phyloP scores from a whole-genome alignment of 768 basidiomycete species.

The Lanmaoa rubissima region DNA sequence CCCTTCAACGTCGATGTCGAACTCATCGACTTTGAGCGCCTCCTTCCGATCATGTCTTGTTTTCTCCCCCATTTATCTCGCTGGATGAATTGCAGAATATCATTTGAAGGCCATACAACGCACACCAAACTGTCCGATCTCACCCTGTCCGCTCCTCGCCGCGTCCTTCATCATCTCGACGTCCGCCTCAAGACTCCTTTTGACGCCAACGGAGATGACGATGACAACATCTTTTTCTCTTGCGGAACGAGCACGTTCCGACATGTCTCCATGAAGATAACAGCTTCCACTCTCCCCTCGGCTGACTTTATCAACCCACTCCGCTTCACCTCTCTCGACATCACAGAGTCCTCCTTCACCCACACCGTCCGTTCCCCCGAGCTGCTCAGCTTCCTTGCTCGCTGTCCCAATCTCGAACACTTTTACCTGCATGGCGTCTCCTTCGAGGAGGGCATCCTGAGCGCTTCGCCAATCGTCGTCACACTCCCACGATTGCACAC shows the following conservation, averaged over 20 bases:
- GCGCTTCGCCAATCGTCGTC: slow-evolving; percentile 39
- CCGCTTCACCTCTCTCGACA: slow-evolving; percentile 54
- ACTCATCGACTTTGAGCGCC: slow-evolving; percentile 44
- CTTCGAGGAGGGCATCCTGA: slow-evolving; percentile 39
- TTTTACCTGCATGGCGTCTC: slow-evolving; percentile 57
- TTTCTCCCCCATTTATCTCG: slow-evolving; percentile 55
- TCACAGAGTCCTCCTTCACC: slow-evolving; percentile 47
- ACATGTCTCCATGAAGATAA: slow-evolving; percentile 47
- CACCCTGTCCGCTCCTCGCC: slow-evolving; percentile 16
- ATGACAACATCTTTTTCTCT: slow-evolving; percentile 28
- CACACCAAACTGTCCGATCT: slow-evolving; percentile 31
- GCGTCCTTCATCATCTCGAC: slow-evolving; percentile 30
- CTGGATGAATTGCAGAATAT: slow-evolving; percentile 54
- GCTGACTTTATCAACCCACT: slow-evolving; percentile 44
- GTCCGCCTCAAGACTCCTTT: slow-evolving; percentile 27
- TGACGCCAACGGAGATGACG: slow-evolving; percentile 16
- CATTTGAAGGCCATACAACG: slow-evolving; percentile 32
- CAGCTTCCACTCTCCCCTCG: slow-evolving; percentile 49
- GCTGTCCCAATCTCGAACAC: slow-evolving; percentile 59
- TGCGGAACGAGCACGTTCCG: slow-evolving; percentile 37
- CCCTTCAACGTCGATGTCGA: slow-evolving; percentile 54
- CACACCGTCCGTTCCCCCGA: slow-evolving; percentile 44
- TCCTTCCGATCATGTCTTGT: slow-evolving; percentile 64
- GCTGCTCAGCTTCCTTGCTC: slow-evolving; percentile 58
- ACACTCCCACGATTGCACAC: slow-evolving; percentile 58